Percentiles rank a stretch among this genome's conserved stretches.
Evolutionary conservation across 2,329 filamentous ascomycete genomes (phyloP).

Genomic region (Fusarium sp.): DNA sequence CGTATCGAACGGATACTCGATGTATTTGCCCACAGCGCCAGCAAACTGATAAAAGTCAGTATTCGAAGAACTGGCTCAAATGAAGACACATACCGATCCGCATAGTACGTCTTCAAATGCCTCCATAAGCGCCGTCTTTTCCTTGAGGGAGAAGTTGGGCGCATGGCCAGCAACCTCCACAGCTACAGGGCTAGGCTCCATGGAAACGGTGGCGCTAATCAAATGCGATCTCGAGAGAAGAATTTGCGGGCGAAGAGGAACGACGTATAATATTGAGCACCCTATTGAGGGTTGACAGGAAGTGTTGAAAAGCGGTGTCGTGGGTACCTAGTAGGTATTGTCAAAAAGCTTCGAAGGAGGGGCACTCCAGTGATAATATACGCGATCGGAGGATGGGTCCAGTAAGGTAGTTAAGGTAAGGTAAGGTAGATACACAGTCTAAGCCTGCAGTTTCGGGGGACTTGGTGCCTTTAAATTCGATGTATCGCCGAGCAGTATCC

Average conservation of each 20-base stretch:
- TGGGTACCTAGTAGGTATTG: neutral
- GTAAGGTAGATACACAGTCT: neutral
- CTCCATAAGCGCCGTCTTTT: constrained; percentile 63
- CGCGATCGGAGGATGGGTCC: neutral
- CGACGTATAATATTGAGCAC: neutral
- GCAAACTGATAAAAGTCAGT: constrained; percentile 65
- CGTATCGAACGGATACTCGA: constrained; percentile 98
- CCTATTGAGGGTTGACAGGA: neutral
- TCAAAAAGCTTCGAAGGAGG: constrained; percentile 6
- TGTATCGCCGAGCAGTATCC: neutral
- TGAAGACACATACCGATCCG: constrained; percentile 74
- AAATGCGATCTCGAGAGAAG: neutral
- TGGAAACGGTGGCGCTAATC: constrained; percentile 9
- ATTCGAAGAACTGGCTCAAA: neutral
- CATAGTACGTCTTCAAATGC: constrained; percentile 88
- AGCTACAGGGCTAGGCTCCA: constrained; percentile 47
- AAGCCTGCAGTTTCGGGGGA: neutral
- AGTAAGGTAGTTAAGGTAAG: neutral
- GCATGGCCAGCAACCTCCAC: constrained; percentile 41
- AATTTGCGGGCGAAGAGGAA: neutral
- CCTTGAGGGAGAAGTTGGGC: constrained; percentile 44
- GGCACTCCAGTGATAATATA: constrained; percentile 3
- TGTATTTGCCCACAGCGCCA: constrained; percentile 91
- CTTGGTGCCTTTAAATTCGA: neutral
- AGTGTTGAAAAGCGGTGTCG: constrained; percentile 1